Evolutionary conservation across 2,329 filamentous ascomycete species (phyloP), one percentile per base, ranked within the genome.

Genomic region (Alternaria tenuissima): DNA sequence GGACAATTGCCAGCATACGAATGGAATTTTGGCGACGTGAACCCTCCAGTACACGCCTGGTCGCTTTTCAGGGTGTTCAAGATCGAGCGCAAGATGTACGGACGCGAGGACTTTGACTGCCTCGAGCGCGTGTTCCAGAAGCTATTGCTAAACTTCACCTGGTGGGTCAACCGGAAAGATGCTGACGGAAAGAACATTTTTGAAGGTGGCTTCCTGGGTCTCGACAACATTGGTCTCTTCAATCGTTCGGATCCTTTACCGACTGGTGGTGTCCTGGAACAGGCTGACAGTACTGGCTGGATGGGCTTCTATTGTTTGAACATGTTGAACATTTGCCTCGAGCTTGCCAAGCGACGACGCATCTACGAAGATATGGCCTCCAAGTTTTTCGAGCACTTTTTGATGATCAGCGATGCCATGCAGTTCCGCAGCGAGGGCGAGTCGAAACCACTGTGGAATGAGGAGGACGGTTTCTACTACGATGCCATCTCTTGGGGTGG

Each of bases 161-260:
- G 95, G 95, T 98, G 94, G 94, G 94, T 97, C 20, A 98, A 98
- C 78, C 91, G 94, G 59, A 98, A 98, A 80, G 94, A 98, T 72
- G 86, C 87, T 11, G 92, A 97, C 9, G 94, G 93, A 72, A 98
- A 98, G 82, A 97, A 98, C 73, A 91, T 98, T 28, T 98, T 98
- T 69, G 95, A 98, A 76, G 95, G 94, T 68, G 94, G 94, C 43
- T 98, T 98, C 84, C 83, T 98, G 7, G 94, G 94, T 46, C 84
- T 98, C 53, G 94, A 98, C 86, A 98, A 98, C 77, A 98, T 98
- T 78, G 95, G 95, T 55, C 82, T 98, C 36, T 98, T 98, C 86
- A 98, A 98, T 80, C 91, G 94, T 46, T 98, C 94, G 0, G 94
- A 98, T 78, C 94, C 95, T 26, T 82, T 98, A 39, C 94, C 94